Evolutionary conservation across 257 asterid genomes (phyloP), one percentile per base, ranked within the genome.

Genomic region (Buddleja alternifolia): DNA sequence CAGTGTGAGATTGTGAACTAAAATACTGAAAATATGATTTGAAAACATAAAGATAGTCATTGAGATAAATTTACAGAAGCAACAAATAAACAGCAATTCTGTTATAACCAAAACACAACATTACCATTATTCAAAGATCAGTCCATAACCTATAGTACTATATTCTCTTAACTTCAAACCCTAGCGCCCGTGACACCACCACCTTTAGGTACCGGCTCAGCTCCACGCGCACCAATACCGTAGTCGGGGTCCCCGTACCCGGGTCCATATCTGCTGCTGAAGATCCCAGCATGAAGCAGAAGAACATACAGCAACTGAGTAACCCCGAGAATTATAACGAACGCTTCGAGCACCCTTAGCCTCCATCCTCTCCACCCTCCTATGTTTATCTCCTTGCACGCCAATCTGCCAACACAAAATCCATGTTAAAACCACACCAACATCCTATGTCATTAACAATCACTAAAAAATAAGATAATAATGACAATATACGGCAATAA

Each of bases 291-390:
- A 16, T 93, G 97, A 0, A 93, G 73, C 63, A 88, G 29, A 6
- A 93, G 12, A 0, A 85, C 93, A 21, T 93, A 90, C 1, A 93
- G 77, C 16, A 93, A 67, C 19, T 93, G 88, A 0, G 96, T 90
- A 12, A 90, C 16, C 0, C 67, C 90, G 1, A 93, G 88, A n/a
- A 85, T 84, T 15, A 93, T 93, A 0, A 80, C 70, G 9, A 93
- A 85, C 0, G 82, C 98, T 48, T 93, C 98, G 0, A 93, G 66
- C 11, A 93, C 93, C 77, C 89, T 71, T 3, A 93, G 86, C 73
- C 98, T 82, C 98, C 98, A 93, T 0, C 97, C 98, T 66, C 97
- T 81, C 80, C 86, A 80, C 7, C 93, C 90, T 52, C 97, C 93
- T 4, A 93, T 39, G 80, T 82, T 73, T 4, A 93, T 93, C 60